A percentile compares a stretch with the other conserved stretches of the same genome.
These are phyloP conservation scores for Cephaloascus albidus DNA, from an alignment of 805 yeast species.

Conservation along the genomic window DNA sequence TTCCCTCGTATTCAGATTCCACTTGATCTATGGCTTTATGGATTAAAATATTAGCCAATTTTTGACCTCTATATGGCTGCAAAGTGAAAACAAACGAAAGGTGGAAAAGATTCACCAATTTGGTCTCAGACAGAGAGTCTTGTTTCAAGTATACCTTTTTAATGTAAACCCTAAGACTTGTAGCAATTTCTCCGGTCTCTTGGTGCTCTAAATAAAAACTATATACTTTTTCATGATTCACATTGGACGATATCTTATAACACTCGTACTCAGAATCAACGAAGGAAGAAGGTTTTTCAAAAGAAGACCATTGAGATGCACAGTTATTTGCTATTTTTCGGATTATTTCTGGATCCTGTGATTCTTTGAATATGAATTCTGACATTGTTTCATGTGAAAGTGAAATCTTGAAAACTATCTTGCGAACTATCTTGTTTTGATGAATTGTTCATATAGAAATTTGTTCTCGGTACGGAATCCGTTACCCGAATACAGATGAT, in stretches of 20 bases:
- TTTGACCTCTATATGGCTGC: not conserved
- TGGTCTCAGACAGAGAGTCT: not conserved
- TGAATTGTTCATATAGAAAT: too few species aligned
- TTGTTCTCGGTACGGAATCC: too few species aligned
- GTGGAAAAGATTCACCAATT: not conserved
- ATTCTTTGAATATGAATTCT: not conserved
- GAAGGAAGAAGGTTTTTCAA: not conserved
- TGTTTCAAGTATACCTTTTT: not conserved
- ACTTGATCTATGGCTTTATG: too few species aligned
- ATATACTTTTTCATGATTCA: too few species aligned
- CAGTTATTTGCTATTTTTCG: too few species aligned
- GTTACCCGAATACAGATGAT: too few species aligned
- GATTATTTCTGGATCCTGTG: not conserved
- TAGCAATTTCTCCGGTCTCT: too few species aligned
- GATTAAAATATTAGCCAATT: not conserved
- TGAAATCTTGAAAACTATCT: too few species aligned
- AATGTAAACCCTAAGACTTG: not conserved
- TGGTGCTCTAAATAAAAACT: too few species aligned
- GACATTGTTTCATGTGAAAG: not conserved
- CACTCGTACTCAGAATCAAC: not conserved
- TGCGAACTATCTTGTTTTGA: too few species aligned
- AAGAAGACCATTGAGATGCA: not conserved
- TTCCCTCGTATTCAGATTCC: not conserved
- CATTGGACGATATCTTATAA: too few species aligned
- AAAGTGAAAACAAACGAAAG: not conserved